phyloP scores from a whole-genome alignment of 306 rosid genomes.

The Sesbania bispinosa region DNA sequence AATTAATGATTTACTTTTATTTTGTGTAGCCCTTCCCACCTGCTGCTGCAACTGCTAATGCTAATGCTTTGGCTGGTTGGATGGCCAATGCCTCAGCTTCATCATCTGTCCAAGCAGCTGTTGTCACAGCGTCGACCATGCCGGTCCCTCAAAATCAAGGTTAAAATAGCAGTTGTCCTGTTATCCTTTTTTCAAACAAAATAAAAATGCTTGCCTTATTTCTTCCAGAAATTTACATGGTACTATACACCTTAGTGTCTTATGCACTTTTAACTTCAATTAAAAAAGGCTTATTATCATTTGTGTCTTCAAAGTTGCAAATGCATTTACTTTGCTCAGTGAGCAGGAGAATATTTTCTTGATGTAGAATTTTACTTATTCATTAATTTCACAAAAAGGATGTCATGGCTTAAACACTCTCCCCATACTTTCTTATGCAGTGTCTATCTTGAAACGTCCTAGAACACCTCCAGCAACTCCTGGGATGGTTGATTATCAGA shows the following conservation, averaged over 20 bases:
- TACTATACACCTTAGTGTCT: not conserved
- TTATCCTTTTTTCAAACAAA: not conserved
- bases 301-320: not conserved
- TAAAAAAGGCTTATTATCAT: not conserved
- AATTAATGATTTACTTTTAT: constrained; percentile 7
- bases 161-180: constrained; percentile 13
- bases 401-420: not conserved
- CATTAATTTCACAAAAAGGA: not conserved
- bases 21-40: constrained; percentile 66
- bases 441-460: constrained; percentile 70
- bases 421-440: constrained; percentile 33
- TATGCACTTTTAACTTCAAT: not conserved
- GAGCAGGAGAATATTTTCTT: not conserved
- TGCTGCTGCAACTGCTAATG: constrained; percentile 56
- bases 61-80: constrained; percentile 88
- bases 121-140: constrained; percentile 69
- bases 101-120: constrained; percentile 90
- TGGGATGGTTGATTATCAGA: constrained; percentile 68
- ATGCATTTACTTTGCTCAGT: constrained; percentile 13
- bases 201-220: not conserved
- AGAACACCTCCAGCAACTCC: constrained; percentile 71
- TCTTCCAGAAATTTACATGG: not conserved
- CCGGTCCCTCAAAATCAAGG: constrained; percentile 88
- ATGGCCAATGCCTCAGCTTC: constrained; percentile 87
- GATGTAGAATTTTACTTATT: constrained; percentile 7